Base-by-base conservation (phyloP, 352 stramenopile genomes). In the Phytophthora pini region DNA sequence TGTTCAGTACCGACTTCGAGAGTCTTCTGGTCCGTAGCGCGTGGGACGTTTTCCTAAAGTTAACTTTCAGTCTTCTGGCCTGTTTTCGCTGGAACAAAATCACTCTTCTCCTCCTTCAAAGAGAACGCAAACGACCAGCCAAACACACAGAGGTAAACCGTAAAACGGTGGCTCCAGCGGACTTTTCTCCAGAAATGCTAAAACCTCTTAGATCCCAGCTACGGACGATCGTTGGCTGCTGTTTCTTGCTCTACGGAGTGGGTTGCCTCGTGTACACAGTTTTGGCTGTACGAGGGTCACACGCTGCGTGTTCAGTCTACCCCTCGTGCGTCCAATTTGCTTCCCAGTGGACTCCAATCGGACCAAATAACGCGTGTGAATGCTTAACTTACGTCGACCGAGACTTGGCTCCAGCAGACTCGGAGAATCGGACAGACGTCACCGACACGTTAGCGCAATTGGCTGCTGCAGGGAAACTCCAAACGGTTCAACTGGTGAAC, bases 1-100 rank as follows among this genome's bases (percentile, higher is more conserved):
- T 54, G n/a, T 85, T 85, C 51, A 74, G 48, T 27, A 70, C 60
- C 0, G 62, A 70, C 1, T 77, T 79, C n/a, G 65, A 72, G 15
- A 73, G 56, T 22, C 46, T 80, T 1, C 56, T 71, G 44, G 66
- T 79, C 11, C 47, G 47, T 2, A 64, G 32, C 4, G 10, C 0
- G 1, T 44, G 45, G 24, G 57, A 76, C 26, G 27, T 80, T 4
- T 36, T 77, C n/a, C 55, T 83, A 2, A 63, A 65, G 13, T 41
- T 80, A 1, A 63, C 52, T 4, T 80, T 82, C 44, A 82, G 72
- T 29, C 12, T 80, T 9, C 40, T 82, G 6, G 56, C 72, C 4
- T 84, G 75, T 41, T 13, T 73, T 0, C 65, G 68, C 17, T 67
- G 57, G 67, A 61, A 40, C 40, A 69, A 44, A 39, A 76, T 79